These are phyloP conservation scores for Neophaeococcomyces aloes DNA, from an alignment of 2,329 filamentous ascomycete genomes.

Conservation along the genomic window DNA sequence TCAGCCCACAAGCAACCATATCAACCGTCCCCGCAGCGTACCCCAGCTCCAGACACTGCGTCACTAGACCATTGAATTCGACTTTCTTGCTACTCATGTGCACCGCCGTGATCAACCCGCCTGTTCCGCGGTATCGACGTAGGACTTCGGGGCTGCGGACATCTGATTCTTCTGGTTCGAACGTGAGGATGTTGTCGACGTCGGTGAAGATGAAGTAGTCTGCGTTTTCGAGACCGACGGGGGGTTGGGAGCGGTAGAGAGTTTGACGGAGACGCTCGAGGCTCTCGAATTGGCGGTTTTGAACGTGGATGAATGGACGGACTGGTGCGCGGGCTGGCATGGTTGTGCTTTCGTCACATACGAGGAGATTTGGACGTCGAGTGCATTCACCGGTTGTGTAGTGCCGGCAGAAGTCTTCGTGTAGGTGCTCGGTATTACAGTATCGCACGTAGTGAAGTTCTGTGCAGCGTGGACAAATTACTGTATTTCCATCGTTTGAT, in stretches of 20 bases:
- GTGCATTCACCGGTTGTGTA: slow-evolving; percentile 22
- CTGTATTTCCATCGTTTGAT: slow-evolving; percentile 24
- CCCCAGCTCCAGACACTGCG: background rate
- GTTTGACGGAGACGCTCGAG: slow-evolving; percentile 27
- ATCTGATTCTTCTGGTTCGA: background rate
- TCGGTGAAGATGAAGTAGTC: slow-evolving; percentile 20
- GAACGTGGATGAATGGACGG: slow-evolving; percentile 9
- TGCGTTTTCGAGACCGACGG: slow-evolving; percentile 8
- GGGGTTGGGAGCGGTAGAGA: slow-evolving; percentile 13
- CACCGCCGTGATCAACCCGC: background rate
- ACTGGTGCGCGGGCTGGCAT: slow-evolving; percentile 9
- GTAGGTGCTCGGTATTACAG: slow-evolving; percentile 29
- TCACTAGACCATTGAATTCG: background rate
- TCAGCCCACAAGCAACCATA: background rate
- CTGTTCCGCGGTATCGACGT: background rate
- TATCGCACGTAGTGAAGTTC: slow-evolving; percentile 31
- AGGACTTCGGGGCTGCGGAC: background rate
- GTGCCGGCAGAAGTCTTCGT: slow-evolving; percentile 28
- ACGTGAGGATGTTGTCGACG: slow-evolving; percentile 8
- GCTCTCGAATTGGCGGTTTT: slow-evolving; percentile 23
- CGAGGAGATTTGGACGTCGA: slow-evolving; percentile 9
- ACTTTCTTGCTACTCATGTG: background rate
- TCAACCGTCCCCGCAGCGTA: background rate
- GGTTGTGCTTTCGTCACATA: slow-evolving; percentile 15
- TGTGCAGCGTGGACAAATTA: slow-evolving; percentile 33